Base-by-base conservation (phyloP, 805 yeast species). In the Starmerella vaccinii region DNA sequence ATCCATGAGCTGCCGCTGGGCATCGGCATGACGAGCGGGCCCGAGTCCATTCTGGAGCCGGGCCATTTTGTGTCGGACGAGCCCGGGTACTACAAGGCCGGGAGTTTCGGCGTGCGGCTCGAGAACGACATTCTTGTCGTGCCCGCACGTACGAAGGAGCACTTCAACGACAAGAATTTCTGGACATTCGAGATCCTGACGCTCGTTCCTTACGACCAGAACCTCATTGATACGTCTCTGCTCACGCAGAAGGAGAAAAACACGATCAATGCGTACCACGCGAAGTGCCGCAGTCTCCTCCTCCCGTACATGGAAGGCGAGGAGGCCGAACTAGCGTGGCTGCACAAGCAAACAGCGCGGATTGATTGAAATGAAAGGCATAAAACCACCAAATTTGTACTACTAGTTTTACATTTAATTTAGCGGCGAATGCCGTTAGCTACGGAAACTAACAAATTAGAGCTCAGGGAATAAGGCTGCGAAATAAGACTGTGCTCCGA, bases 1-100 rank as follows among this genome's bases (percentile, higher is more conserved):
- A 97, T 92, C 18, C 99, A 92, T 64, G 97, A 94, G 62, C 89
- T 92, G 0, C 97, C 97, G 1, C 75, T 90, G 49, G 95, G 92
- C 10, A 79, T 92, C 54, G 85, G 60, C n/a, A 51, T 53, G 49
- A 22, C 54, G 23, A 10, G 30, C 12, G 57, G 55, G 83, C 73
- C 73, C 59, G 68, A 76, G 9, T 76, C 75, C 37, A 79, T 87
- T 4, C 55, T 71, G 34, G 66, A 71, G 48, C 71, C 73, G 8
- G 97, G 97, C 7, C 86, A 82, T 58, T 76, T 89, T 27, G 71
- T 87, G 34, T 82, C 95, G 39, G 89, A 88, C 66, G 99, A 92
- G 65, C 99, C 99, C 0, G 98, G 99, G 0, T 92, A 72, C 64
- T 92, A 92, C 65, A 78, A 82, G 56, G 95, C 86, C 59, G 89